Conservation (phyloP, 2,329 filamentous ascomycete species). For the Aspergillus luchuensis region DNA sequence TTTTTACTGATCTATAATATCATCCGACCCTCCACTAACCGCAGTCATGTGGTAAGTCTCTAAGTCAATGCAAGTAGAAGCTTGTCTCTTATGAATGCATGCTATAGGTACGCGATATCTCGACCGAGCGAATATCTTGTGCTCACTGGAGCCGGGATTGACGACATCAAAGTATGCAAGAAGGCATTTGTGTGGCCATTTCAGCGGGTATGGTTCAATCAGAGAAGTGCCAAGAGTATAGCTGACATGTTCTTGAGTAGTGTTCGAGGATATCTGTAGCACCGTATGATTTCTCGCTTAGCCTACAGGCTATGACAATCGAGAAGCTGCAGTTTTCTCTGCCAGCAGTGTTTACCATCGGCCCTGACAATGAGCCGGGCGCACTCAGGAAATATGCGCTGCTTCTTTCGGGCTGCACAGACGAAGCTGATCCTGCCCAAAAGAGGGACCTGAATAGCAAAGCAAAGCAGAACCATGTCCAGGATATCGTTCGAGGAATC, state of each 20-base stretch:
- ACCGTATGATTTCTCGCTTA: slow-evolving; percentile 76
- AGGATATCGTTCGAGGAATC: slow-evolving; percentile 85
- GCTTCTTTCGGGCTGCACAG: slow-evolving; percentile 67
- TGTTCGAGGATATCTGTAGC: slow-evolving; percentile 43
- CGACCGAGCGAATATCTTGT: slow-evolving; percentile 83
- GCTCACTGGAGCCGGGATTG: slow-evolving; percentile 76
- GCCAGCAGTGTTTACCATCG: slow-evolving; percentile 83
- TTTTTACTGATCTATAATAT: not conserved
- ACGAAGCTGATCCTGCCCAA: slow-evolving; percentile 39
- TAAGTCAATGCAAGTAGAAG: not conserved
- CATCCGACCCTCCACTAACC: not conserved
- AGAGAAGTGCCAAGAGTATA: not conserved
- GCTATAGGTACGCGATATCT: slow-evolving; percentile 66
- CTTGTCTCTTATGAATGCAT: not conserved
- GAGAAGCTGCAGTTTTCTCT: slow-evolving; percentile 83
- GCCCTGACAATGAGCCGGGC: slow-evolving; percentile 70
- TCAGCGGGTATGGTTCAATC: slow-evolving; percentile 53
- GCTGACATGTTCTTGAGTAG: slow-evolving; percentile 16
- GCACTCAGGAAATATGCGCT: slow-evolving; percentile 80
- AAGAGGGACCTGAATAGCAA: slow-evolving; percentile 43
- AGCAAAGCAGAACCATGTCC: slow-evolving; percentile 65
- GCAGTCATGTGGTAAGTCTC: slow-evolving; percentile 22
- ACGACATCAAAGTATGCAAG: slow-evolving; percentile 75
- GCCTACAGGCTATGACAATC: slow-evolving; percentile 82
- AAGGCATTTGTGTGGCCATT: slow-evolving; percentile 72